Conservation (phyloP, 2,329 filamentous ascomycete genomes). For the Fusarium chlamydosporum region DNA sequence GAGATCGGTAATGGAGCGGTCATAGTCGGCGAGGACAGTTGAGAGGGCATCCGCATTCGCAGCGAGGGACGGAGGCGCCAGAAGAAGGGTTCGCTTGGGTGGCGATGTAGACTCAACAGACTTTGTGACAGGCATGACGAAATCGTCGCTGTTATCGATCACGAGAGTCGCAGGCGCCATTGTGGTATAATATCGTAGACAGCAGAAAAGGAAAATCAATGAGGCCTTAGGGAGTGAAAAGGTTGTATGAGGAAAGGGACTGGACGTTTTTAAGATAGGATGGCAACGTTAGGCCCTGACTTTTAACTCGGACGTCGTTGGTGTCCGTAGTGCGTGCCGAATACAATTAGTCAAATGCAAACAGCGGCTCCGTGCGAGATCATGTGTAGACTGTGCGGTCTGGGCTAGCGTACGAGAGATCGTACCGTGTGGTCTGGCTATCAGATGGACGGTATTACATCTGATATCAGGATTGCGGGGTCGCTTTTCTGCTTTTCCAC, state of each 20-base stretch:
- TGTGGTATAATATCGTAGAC: conserved; percentile 31
- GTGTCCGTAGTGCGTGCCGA: conserved; percentile 30
- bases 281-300: conserved; percentile 34
- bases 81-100: conserved; percentile 77
- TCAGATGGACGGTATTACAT: conserved; percentile 42
- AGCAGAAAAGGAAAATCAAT: conserved; percentile 18
- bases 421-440: conserved; percentile 35
- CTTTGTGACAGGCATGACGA: conserved; percentile 54
- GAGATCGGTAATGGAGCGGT: conserved; percentile 84
- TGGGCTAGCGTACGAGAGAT: not conserved
- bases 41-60: conserved; percentile 84
- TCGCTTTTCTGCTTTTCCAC: conserved; percentile 50
- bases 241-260: conserved; percentile 17
- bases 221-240: conserved; percentile 1
- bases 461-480: conserved; percentile 49
- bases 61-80: conserved; percentile 91
- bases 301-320: conserved; percentile 42
- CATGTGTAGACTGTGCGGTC: conserved; percentile 38
- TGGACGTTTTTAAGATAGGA: conserved; percentile 42
- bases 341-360: conserved; percentile 50
- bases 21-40: conserved; percentile 77
- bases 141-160: conserved; percentile 70
- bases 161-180: conserved; percentile 69
- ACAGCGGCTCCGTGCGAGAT: conserved; percentile 26
- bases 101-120: conserved; percentile 45